These are phyloP conservation scores for Cyclotella kingstonii DNA, from an alignment of 108 stramenopile genomes.

Conservation along the genomic window DNA sequence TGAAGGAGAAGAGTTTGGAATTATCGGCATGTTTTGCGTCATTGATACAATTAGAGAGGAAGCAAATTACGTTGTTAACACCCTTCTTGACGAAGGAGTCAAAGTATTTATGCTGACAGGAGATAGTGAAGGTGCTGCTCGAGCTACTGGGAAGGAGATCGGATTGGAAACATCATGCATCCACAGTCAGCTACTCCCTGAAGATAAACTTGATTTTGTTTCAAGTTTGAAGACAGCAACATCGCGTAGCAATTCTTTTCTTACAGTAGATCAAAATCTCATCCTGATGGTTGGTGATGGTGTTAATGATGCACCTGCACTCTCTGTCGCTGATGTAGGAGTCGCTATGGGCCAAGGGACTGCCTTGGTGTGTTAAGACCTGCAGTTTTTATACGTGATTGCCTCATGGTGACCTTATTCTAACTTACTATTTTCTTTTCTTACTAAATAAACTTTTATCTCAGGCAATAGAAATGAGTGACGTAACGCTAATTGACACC, in stretches of 20 bases:
- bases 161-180: constrained; percentile 59
- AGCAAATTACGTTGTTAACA: constrained; percentile 53
- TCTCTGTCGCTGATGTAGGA: constrained; percentile 92
- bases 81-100: constrained; percentile 53
- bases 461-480: constrained; percentile 89
- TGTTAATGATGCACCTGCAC: constrained; percentile 95
- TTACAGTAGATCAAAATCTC: constrained; percentile 14
- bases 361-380: constrained; percentile 65
- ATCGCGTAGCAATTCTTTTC: not conserved
- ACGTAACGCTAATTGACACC: constrained; percentile 87
- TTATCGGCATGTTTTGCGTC: constrained; percentile 78
- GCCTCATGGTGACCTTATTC: no score
- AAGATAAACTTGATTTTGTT: constrained; percentile 79
- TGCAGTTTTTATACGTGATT: no score
- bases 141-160: constrained; percentile 77
- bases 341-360: constrained; percentile 98
- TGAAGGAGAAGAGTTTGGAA: constrained; percentile 59
- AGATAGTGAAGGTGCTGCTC: constrained; percentile 90
- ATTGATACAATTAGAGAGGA: constrained; percentile 73
- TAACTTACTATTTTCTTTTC: no score
- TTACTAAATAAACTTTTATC: not conserved
- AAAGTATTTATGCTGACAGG: constrained; percentile 97
- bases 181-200: constrained; percentile 70
- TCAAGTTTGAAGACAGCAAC: constrained; percentile 48
- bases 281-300: constrained; percentile 87